These are phyloP conservation scores for Epichloe coenophiala DNA, from an alignment of 2,329 filamentous ascomycete species.

Conservation along the genomic window DNA sequence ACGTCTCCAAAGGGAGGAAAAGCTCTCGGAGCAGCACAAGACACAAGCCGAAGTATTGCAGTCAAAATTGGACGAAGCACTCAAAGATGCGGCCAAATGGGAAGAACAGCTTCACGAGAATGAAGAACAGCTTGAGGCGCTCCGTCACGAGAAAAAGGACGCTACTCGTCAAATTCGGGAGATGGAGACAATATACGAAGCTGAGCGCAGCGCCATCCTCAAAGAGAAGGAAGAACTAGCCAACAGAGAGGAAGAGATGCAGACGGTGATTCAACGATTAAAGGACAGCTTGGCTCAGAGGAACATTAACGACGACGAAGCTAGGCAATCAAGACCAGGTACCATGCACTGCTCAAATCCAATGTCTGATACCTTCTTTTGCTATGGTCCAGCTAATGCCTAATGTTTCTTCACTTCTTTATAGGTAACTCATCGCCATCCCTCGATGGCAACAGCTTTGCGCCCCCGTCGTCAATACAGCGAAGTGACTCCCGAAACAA, in stretches of 20 bases:
- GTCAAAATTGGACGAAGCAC: constrained; percentile 70
- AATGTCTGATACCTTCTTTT: not conserved
- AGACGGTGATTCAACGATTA: constrained; percentile 75
- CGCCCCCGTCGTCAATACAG: constrained; percentile 70
- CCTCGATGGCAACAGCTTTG: constrained; percentile 67
- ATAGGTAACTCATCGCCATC: constrained; percentile 48
- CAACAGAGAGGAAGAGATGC: constrained; percentile 79
- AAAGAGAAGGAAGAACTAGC: constrained; percentile 86
- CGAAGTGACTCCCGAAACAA: constrained; percentile 82
- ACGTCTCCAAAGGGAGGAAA: constrained; percentile 68
- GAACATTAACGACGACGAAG: constrained; percentile 44
- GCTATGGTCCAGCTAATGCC: constrained; percentile 8
- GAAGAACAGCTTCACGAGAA: constrained; percentile 82
- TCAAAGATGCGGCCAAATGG: constrained; percentile 69
- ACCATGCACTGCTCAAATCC: constrained; percentile 13
- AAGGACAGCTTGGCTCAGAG: constrained; percentile 80
- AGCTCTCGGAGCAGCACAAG: constrained; percentile 61
- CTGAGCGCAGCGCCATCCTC: constrained; percentile 72
- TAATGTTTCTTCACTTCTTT: constrained; percentile 1
- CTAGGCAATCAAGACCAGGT: constrained; percentile 45
- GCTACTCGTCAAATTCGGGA: constrained; percentile 73
- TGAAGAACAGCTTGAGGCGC: constrained; percentile 66
- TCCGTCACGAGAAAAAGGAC: constrained; percentile 79
- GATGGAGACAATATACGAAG: constrained; percentile 84
- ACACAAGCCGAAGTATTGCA: constrained; percentile 80